phyloP scores from a whole-genome alignment of 2,329 filamentous ascomycete genomes.

The Pestalotiopsis sp. region DNA sequence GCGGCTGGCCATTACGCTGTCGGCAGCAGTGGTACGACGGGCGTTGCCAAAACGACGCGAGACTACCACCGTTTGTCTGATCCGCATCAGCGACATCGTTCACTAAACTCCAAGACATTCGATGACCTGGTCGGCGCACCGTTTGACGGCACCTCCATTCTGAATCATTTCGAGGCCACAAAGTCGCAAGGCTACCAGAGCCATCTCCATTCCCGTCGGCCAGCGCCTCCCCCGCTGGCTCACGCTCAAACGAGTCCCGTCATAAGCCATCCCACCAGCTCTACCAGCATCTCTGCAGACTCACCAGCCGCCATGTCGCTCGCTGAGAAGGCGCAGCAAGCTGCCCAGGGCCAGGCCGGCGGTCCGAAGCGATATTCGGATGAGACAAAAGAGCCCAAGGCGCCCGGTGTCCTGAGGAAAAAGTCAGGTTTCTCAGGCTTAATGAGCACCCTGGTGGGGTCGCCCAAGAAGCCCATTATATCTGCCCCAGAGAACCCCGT shows the following conservation, averaged over 20 bases:
- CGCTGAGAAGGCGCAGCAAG: constrained; percentile 41
- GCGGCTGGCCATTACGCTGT: constrained; percentile 16
- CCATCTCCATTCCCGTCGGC: constrained; percentile 26
- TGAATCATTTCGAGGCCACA: constrained; percentile 59
- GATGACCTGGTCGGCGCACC: constrained; percentile 66
- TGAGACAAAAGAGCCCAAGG: constrained; percentile 64
- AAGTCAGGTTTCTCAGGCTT: constrained; percentile 88
- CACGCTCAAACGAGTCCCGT: constrained; percentile 52
- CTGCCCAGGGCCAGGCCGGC: constrained; percentile 47
- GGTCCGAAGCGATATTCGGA: constrained; percentile 77
- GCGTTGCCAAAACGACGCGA: constrained; percentile 9
- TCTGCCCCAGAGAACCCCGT: constrained; percentile 98
- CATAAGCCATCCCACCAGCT: constrained; percentile 59
- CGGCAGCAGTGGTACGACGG: constrained; percentile 12
- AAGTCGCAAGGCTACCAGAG: constrained; percentile 36
- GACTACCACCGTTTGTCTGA: constrained; percentile 32
- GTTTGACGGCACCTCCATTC: constrained; percentile 63
- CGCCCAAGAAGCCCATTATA: constrained; percentile 87
- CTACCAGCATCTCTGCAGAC: constrained; percentile 56
- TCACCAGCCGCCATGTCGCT: constrained; percentile 41
- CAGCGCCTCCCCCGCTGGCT: constrained; percentile 32
- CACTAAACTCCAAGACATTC: constrained; percentile 45
- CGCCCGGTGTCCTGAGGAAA: constrained; percentile 65
- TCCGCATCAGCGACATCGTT: constrained; percentile 30
- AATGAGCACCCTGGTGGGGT: constrained; percentile 79